Evolutionary conservation across 2,329 filamentous ascomycete species (phyloP).

Genomic region (Ophiostoma fasciatum): DNA sequence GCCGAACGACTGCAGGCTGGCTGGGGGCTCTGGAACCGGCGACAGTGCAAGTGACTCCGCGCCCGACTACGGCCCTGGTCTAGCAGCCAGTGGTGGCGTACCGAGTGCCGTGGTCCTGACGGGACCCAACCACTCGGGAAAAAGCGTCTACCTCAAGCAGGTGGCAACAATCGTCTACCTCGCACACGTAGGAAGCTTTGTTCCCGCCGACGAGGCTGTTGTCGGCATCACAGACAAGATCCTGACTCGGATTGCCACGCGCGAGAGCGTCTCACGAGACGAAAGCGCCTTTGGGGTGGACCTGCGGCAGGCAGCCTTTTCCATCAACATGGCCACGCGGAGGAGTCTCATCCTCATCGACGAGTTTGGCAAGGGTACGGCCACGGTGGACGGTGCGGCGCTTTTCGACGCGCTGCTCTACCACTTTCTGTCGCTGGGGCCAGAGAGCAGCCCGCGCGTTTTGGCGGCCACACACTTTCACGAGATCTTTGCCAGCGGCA

Average conservation of each 20-base stretch:
- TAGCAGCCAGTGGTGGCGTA: neutral
- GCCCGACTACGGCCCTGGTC: too few species aligned
- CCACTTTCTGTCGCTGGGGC: slow-evolving; percentile 34
- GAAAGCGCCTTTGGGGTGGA: slow-evolving; percentile 61
- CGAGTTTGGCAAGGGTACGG: slow-evolving; percentile 65
- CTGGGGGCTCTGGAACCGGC: slow-evolving; percentile 37
- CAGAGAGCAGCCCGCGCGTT: slow-evolving; percentile 34
- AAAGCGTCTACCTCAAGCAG: slow-evolving; percentile 92
- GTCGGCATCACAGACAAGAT: slow-evolving; percentile 91
- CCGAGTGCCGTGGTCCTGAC: slow-evolving; percentile 70
- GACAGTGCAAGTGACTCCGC: slow-evolving; percentile 2
- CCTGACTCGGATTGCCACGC: slow-evolving; percentile 67
- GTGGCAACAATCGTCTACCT: slow-evolving; percentile 81
- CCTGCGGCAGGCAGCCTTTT: slow-evolving; percentile 69
- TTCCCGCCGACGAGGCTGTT: slow-evolving; percentile 61
- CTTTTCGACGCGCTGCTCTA: slow-evolving; percentile 42
- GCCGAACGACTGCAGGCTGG: slow-evolving; percentile 61
- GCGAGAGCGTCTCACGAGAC: slow-evolving; percentile 43
- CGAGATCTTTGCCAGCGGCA: slow-evolving; percentile 55
- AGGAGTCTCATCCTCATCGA: slow-evolving; percentile 79
- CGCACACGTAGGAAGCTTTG: slow-evolving; percentile 83
- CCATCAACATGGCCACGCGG: slow-evolving; percentile 57
- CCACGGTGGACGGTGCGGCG: slow-evolving; percentile 40
- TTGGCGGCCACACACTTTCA: slow-evolving; percentile 49
- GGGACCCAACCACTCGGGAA: slow-evolving; percentile 91